Evolutionary conservation across 1,284 basidiomycete genomes (phyloP), one percentile per base, ranked within the genome.

Genomic region (Neonothopanus nambi): DNA sequence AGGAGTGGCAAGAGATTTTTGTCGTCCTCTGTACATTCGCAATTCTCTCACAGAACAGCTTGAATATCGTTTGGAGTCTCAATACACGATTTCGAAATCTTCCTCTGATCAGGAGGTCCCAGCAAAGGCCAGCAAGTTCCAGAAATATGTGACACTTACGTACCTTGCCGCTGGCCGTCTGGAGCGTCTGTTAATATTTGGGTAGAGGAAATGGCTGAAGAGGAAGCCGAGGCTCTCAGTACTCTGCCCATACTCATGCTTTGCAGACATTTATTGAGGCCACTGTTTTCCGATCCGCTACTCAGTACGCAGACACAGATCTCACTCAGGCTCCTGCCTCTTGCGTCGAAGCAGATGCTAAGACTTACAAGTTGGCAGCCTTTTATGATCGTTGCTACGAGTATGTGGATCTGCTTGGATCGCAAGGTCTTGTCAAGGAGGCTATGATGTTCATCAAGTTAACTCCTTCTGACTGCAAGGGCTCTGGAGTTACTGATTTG

Each of bases 21-120:
- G 95, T 98, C 43, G 93, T 99, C 3, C 71, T 98, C 13, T 98
- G 95, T 76, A 98, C 96, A 0, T 99, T 95, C 70, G 95, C 96
- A 1, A 82, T 77, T 58, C 75, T 41, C 78, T 99, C 6, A 87
- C 91, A 1, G 96, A 98, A 69, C 93, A 96, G 67, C 85, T 99
- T 41, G 96, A 96, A 17, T 85, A 89, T 60, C 80, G 96, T 17
- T 80, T 98, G 44, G 95, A 98, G 61, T 91, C 87, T 76, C 85
- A 90, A 67, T 90, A 82, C 67, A 81, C 78, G 28, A 61, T 86
- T 23, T 70, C 80, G 6, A 79, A 82, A 50, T 72, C 78, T 0
- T 78, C 80, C 0, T 78, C 78, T 1, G 74, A 77, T 43, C 58
- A 66, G 24, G 77, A 78, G 28, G 71, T 73, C 2, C 66, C 72